These are phyloP conservation scores for Amylostereum chailletii DNA, from an alignment of 1,284 basidiomycete species.

Conservation along the genomic window DNA sequence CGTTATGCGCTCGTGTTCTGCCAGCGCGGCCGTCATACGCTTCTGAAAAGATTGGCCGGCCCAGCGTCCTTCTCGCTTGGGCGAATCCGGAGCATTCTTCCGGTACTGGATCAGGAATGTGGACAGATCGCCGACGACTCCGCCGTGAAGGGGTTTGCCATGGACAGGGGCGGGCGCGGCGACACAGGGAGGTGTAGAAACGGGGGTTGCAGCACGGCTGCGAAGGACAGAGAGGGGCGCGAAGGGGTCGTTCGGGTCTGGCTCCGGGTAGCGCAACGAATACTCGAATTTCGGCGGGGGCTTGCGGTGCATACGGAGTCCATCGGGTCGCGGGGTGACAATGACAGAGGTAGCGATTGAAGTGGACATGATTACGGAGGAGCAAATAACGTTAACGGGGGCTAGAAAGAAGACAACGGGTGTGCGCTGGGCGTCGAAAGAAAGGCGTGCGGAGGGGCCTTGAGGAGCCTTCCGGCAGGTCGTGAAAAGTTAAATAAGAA, in stretches of 20 bases:
- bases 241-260: slow-evolving; percentile 47
- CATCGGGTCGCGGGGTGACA: no score
- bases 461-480: not conserved
- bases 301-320: slow-evolving; percentile 33
- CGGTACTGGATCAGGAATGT: not conserved
- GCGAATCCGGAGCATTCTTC: not conserved
- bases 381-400: no score
- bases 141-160: not conserved
- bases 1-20: no score
- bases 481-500: not conserved
- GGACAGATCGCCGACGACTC: not conserved
- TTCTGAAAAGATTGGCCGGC: not conserved
- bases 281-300: slow-evolving; percentile 34
- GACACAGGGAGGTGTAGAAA: slow-evolving; percentile 2
- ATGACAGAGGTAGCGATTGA: no score
- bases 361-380: no score
- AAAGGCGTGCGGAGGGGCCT: not conserved
- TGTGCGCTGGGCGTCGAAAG: not conserved
- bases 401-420: not conserved
- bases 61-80: not conserved
- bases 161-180: not conserved
- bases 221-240: slow-evolving; percentile 44
- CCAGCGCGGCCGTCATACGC: not conserved
- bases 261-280: slow-evolving; percentile 37
- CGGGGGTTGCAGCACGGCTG: slow-evolving; percentile 16